Conservation (phyloP, 1,284 basidiomycete species). For the Marasmius sp. region DNA sequence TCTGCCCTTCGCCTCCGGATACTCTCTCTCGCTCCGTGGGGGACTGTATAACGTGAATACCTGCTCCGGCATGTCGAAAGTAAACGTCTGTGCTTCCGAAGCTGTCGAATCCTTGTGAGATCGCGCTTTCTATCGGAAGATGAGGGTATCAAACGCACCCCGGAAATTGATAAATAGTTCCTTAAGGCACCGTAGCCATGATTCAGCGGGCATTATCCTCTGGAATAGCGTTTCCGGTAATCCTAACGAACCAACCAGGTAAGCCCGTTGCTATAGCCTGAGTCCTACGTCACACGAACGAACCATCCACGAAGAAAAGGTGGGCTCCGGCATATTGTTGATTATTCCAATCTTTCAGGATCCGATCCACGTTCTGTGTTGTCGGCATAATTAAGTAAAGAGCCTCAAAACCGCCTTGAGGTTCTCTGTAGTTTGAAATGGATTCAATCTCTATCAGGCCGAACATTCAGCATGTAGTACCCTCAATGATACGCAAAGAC, state of each 20-base stretch:
- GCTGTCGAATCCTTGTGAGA: conserved; percentile 43
- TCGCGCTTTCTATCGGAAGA: conserved; percentile 1
- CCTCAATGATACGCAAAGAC: conserved; percentile 25
- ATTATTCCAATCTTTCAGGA: conserved; percentile 76
- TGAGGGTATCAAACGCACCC: conserved; percentile 47
- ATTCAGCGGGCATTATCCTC: conserved; percentile 71
- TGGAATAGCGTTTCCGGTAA: conserved; percentile 76
- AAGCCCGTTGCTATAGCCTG: neutral
- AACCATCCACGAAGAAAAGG: conserved; percentile 94
- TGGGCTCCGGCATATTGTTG: conserved; percentile 88
- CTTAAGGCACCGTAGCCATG: conserved; percentile 67
- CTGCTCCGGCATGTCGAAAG: conserved; percentile 68
- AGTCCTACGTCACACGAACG: conserved; percentile 24
- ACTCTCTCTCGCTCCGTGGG: conserved; percentile 64
- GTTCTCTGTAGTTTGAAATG: conserved; percentile 71
- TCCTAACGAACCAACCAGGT: conserved; percentile 38
- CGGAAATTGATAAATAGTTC: conserved; percentile 91
- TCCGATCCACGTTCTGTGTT: conserved; percentile 87
- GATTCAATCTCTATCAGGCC: conserved; percentile 68
- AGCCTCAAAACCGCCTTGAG: conserved; percentile 83
- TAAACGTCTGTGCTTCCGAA: conserved; percentile 83
- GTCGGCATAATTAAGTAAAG: conserved; percentile 96
- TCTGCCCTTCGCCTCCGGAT: conserved; percentile 60
- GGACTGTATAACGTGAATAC: conserved; percentile 90
- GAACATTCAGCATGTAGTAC: neutral